Conservation (phyloP, 352 stramenopile species). For the Phytophthora litchii region DNA sequence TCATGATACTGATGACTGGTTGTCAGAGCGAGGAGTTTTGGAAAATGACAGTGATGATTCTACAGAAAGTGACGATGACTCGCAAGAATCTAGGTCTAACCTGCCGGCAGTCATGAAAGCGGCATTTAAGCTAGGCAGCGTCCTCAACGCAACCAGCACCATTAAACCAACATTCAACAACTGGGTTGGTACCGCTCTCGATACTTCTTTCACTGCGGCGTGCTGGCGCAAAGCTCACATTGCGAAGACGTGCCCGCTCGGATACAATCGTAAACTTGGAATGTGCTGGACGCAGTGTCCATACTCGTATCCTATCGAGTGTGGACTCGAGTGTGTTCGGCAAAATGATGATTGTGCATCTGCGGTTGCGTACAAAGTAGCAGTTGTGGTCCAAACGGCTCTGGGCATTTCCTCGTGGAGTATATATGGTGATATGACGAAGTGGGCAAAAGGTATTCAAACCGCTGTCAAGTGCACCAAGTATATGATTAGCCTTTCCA, state of each 20-base stretch:
- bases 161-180: slow-evolving; percentile 37
- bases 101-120: slow-evolving; percentile 11
- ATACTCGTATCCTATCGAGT: slow-evolving; percentile 49
- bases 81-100: neutral
- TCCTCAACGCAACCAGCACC: slow-evolving; percentile 36
- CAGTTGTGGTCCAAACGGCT: slow-evolving; percentile 31
- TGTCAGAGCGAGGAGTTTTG: neutral
- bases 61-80: slow-evolving; percentile 7
- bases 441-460: slow-evolving; percentile 30
- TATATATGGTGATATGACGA: slow-evolving; percentile 36
- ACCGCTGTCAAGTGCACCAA: slow-evolving; percentile 42
- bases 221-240: slow-evolving; percentile 48
- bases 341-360: slow-evolving; percentile 44
- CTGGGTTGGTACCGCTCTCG: slow-evolving; percentile 32
- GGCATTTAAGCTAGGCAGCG: slow-evolving; percentile 30
- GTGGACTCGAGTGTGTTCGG: slow-evolving; percentile 47
- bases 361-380: slow-evolving; percentile 41
- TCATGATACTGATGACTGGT: neutral
- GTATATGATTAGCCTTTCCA: slow-evolving; percentile 43
- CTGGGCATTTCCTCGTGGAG: slow-evolving; percentile 26
- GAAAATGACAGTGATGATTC: slow-evolving; percentile 1
- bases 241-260: slow-evolving; percentile 41
- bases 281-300: slow-evolving; percentile 53
- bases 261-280: slow-evolving; percentile 31
- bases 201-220: slow-evolving; percentile 16